Percentiles rank a stretch among this genome's conserved stretches.
These are phyloP conservation scores for Corylus americana DNA, from an alignment of 306 rosid species.

Conservation along the genomic window DNA sequence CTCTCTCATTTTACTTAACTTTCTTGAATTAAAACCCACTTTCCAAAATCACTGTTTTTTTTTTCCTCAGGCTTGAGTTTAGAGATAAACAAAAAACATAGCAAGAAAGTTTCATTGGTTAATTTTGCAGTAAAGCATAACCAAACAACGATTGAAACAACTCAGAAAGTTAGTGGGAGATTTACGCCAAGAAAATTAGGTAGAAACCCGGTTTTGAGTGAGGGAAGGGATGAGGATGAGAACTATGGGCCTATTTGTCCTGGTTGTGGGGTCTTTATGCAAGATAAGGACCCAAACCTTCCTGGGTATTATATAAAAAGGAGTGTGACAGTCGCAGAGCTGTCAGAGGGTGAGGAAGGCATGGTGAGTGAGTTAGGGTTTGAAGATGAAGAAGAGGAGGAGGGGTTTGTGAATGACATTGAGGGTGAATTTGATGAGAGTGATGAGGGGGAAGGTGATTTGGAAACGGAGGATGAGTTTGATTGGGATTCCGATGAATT, in stretches of 20 bases:
- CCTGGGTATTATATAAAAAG: slow-evolving; percentile 68
- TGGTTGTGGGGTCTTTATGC: slow-evolving; percentile 98
- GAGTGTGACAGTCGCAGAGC: slow-evolving; percentile 34
- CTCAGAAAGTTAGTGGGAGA: slow-evolving; percentile 35
- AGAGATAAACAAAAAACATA: slow-evolving; percentile 24
- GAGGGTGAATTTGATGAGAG: slow-evolving; percentile 35
- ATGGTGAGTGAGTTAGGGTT: slow-evolving; percentile 25
- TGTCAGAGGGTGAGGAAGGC: slow-evolving; percentile 38
- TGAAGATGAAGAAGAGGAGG: slow-evolving; percentile 12
- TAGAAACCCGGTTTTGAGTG: slow-evolving; percentile 62
- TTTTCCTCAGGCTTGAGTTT: slow-evolving; percentile 29
- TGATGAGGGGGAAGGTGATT: slow-evolving; percentile 33
- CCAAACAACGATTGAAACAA: slow-evolving; percentile 25
- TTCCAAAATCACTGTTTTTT: slow-evolving; percentile 11
- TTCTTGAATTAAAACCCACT: slow-evolving; percentile 5
- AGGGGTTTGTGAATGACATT: slow-evolving; percentile 32
- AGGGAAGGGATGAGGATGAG: slow-evolving; percentile 93
- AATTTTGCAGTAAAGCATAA: slow-evolving; percentile 43
- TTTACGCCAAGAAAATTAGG: slow-evolving; percentile 33
- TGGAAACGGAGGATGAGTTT: slow-evolving; percentile 39
- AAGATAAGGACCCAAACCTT: slow-evolving; percentile 67
- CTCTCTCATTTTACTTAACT: slow-evolving; percentile 20
- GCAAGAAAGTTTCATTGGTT: slow-evolving; percentile 32
- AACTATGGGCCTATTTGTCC: slow-evolving; percentile 71
- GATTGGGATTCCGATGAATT: slow-evolving; percentile 80